Percentiles rank a stretch among this genome's conserved stretches.
These are phyloP conservation scores for Ailanthus altissimus DNA, from an alignment of 345 rosid species.

Conservation along the genomic window DNA sequence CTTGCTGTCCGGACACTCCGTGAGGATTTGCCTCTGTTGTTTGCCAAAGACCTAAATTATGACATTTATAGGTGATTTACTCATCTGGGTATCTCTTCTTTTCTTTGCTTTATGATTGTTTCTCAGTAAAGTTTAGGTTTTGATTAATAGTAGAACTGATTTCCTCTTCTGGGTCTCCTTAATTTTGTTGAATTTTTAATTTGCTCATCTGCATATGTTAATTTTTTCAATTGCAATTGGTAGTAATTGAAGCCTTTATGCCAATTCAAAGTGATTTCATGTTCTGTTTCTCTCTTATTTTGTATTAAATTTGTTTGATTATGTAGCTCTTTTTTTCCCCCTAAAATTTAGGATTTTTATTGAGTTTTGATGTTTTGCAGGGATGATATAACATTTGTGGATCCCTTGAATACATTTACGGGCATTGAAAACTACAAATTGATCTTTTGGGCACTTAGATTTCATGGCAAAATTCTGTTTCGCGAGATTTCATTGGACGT, in stretches of 20 bases:
- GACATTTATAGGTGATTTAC: slow-evolving; percentile 72
- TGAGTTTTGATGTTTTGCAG: slow-evolving; percentile 36
- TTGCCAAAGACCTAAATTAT: slow-evolving; percentile 75
- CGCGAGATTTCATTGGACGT: slow-evolving; percentile 81
- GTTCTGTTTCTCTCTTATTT: background rate
- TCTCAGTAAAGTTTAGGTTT: background rate
- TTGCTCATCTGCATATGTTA: background rate
- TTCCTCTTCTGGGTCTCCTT: background rate
- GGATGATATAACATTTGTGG: slow-evolving; percentile 79
- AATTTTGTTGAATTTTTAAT: background rate
- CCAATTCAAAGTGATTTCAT: background rate
- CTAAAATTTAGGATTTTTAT: background rate
- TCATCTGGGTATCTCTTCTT: slow-evolving; percentile 31
- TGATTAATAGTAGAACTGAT: background rate
- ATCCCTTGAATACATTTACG: slow-evolving; percentile 77
- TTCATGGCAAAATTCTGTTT: slow-evolving; percentile 84
- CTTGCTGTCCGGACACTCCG: slow-evolving; percentile 85
- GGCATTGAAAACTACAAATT: slow-evolving; percentile 81
- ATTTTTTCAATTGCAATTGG: background rate
- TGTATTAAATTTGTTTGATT: background rate
- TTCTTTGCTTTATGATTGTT: slow-evolving; percentile 12
- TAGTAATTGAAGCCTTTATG: background rate
- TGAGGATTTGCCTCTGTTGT: slow-evolving; percentile 78
- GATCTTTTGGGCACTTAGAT: slow-evolving; percentile 89
- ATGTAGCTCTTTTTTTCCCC: background rate